Conservation (phyloP, 495 filamentous ascomycete species). For the Penicillium nucicola region DNA sequence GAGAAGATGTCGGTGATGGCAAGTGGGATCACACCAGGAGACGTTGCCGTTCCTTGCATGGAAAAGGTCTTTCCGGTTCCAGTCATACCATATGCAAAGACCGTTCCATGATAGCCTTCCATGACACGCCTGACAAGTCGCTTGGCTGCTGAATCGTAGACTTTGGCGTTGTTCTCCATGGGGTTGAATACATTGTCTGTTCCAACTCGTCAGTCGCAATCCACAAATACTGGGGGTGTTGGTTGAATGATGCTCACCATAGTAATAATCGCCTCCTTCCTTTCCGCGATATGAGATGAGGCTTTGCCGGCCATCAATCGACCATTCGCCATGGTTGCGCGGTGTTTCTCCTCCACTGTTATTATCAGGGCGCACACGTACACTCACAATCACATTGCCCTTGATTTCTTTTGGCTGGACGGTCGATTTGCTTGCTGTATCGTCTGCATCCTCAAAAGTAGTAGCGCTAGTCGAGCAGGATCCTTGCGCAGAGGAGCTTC, state of each 20-base stretch:
- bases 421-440: slow-evolving; percentile 31
- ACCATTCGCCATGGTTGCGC: slow-evolving; percentile 79
- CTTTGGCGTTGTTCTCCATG: slow-evolving; percentile 86
- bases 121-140: slow-evolving; percentile 93
- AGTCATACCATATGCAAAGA: slow-evolving; percentile 99
- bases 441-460: slow-evolving; percentile 67
- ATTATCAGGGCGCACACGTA: slow-evolving; percentile 84
- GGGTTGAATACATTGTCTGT: slow-evolving; percentile 93
- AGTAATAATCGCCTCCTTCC: slow-evolving; percentile 89
- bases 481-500: slow-evolving; percentile 83
- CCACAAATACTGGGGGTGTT: too few relatives aligned
- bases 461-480: slow-evolving; percentile 90
- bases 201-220: slow-evolving; percentile 1
- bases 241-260: slow-evolving; percentile 59
- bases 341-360: slow-evolving; percentile 52
- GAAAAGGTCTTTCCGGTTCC: slow-evolving; percentile 98
- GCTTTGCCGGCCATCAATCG: slow-evolving; percentile 80
- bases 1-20: slow-evolving; percentile 99
- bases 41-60: slow-evolving; percentile 96
- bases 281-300: slow-evolving; percentile 80
- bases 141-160: slow-evolving; percentile 92
- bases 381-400: slow-evolving; percentile 94
- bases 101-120: slow-evolving; percentile 98
- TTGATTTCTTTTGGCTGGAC: slow-evolving; percentile 62
- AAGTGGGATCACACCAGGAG: slow-evolving; percentile 94